These are phyloP conservation scores for Angophora floribunda DNA, from an alignment of 345 rosid genomes.

Conservation along the genomic window DNA sequence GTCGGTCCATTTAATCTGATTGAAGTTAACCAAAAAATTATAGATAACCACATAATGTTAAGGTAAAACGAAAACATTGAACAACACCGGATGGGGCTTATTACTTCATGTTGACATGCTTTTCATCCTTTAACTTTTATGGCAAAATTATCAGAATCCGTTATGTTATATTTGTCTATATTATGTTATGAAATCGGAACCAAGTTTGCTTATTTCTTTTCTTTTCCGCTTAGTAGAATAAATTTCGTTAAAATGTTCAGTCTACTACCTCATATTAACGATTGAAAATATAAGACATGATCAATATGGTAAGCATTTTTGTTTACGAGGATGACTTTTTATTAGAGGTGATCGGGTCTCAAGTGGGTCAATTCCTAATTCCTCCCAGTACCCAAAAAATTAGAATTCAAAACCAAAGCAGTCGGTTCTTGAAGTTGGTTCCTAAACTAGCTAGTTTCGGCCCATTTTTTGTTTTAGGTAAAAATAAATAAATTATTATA, in stretches of 20 bases:
- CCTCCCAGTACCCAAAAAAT: background rate
- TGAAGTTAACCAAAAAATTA: background rate
- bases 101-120: background rate
- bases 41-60: background rate
- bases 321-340: background rate
- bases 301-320: background rate
- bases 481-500: background rate
- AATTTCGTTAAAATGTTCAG: background rate
- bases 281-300: background rate
- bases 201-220: background rate
- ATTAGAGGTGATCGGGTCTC: background rate
- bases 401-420: fast-evolving
- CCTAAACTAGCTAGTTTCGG: background rate
- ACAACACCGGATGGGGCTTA: background rate
- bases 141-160: background rate
- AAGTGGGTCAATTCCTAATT: background rate
- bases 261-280: background rate
- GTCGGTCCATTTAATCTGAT: background rate
- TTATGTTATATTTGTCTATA: background rate
- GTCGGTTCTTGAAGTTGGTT: fast-evolving
- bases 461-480: background rate
- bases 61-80: background rate
- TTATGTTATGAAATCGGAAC: background rate
- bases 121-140: background rate
- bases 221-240: background rate